Evolutionary conservation across 208 protist genomes (phyloP), one percentile per base, ranked within the genome.

Genomic region (Crithidia fasciculata): DNA sequence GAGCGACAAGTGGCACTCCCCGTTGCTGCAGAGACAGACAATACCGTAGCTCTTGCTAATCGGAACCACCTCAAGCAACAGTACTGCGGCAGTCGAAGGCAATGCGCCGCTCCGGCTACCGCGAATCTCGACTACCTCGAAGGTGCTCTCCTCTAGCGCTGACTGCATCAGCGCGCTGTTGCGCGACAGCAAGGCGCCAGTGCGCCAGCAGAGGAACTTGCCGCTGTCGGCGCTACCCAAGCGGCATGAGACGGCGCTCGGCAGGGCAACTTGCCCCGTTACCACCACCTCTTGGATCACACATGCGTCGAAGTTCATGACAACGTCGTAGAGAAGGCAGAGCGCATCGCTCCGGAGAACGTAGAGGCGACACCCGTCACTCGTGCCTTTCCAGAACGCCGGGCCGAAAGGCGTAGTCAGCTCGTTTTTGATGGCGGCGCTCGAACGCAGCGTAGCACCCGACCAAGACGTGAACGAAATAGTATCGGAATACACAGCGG

Each of bases 41-140:
- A 86, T 69, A 4, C 69, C 74, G 59, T 80, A 74, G 56, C 58
- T 74, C 7, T 64, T 47, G 45, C 54, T 39, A 9, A 74, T 66
- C 0, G 59, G 72, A 16, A 85, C 64, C 2, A 85, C 65, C 54
- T 82, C 81, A 2, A 85, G 52, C 36, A 85, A 72, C 9, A 85
- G 45, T 5, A 74, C 69, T 9, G 49, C 44, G 4, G 41, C 10
- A 3, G 37, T 41, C 28, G 73, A 6, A 5, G 73, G 16, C 0
- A 18, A 16, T 2, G 47, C 8, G 52, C 7, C 15, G 7, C 43
- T 15, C 19, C 15, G 15, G 19, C 16, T 36, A 8, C n/a, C 37
- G 16, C 43, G 52, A 8, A 66, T 60, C 9, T 80, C 55, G 5
- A 80, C 53, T 4, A 39, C 39, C 15, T 74, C 68, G 18, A 58